Evolutionary conservation across 768 basidiomycete species (phyloP), one percentile per base, ranked within the genome.

Genomic region (Mycena venus): DNA sequence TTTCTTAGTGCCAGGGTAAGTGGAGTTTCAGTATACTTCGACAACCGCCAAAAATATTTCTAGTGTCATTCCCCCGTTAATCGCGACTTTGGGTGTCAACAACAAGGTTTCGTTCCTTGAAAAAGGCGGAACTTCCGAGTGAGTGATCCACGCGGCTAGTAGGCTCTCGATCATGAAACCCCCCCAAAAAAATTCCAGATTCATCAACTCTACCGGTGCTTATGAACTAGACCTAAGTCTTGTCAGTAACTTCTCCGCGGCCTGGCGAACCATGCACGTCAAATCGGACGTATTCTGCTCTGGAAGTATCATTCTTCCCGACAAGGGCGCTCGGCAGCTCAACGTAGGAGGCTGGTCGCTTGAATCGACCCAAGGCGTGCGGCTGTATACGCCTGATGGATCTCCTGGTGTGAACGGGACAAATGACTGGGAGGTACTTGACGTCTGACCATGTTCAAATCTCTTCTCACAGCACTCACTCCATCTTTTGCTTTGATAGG

Each of bases 371-470:
- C 92, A 85, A 67, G 95, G 95, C 47, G 85, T 96, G 32, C 88
- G 95, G 34, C 81, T 96, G 21, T 95, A 93, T 74, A 90, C 90
- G 0, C 95, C 95, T 0, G 88, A 92, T 77, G 94, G 95, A 29
- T 83, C 79, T 2, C 82, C 88, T 4, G 95, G 95, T 1, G 89
- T 91, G 25, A 94, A 94, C 73, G 90, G 91, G 8, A 95, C 93
- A 6, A 91, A 90, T 64, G 93, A 95, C 75, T 96, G 95, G 95
- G 89, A 95, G n/a, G n/a, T n/a, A n/a, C n/a, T n/a, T n/a, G n/a
- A n/a, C n/a, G n/a, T n/a, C n/a, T n/a, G n/a, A n/a, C n/a, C n/a
- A n/a, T n/a, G n/a, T n/a, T n/a, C n/a, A n/a, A n/a, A n/a, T n/a
- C n/a, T n/a, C n/a, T n/a, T n/a, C n/a, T n/a, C n/a, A n/a, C n/a